A percentile compares a stretch with the other conserved stretches of the same genome.
Evolutionary conservation across 306 rosid genomes (phyloP).

Genomic region (Malus asiatica): DNA sequence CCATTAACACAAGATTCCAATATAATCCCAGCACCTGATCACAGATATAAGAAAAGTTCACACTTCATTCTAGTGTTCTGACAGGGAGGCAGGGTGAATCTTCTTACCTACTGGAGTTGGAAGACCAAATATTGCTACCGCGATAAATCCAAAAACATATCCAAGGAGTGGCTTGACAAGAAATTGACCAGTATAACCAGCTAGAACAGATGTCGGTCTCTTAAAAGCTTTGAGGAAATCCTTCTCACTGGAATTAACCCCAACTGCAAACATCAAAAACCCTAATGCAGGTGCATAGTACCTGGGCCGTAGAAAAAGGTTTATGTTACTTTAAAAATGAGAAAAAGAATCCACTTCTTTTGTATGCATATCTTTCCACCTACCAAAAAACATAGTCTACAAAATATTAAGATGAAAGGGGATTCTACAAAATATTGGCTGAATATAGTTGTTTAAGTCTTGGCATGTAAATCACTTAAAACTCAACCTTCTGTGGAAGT

Average conservation of each 20-base stretch:
- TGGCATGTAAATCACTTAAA: not conserved
- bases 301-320: conserved; percentile 32
- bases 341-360: not conserved
- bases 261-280: conserved; percentile 94
- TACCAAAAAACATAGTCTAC: not conserved
- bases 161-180: conserved; percentile 82
- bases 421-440: too few relatives aligned
- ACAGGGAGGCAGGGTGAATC: conserved; percentile 20
- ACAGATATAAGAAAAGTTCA: conserved; percentile 34
- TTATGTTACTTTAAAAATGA: not conserved
- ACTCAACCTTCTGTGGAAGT: not conserved
- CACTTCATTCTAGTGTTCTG: conserved; percentile 6
- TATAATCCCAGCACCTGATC: conserved; percentile 87
- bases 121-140: conserved; percentile 57
- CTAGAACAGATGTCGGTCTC: conserved; percentile 59
- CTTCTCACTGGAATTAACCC: conserved; percentile 85
- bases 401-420: not conserved
- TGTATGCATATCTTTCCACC: not conserved
- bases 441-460: not conserved
- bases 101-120: conserved; percentile 74
- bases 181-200: conserved; percentile 86
- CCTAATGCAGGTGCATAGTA: conserved; percentile 95
- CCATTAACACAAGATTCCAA: conserved; percentile 91
- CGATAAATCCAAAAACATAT: conserved; percentile 58
- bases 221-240: conserved; percentile 83